These are phyloP conservation scores for Simmondsia chinensis DNA, from an alignment of 148 eudicot genomes.

Conservation along the genomic window DNA sequence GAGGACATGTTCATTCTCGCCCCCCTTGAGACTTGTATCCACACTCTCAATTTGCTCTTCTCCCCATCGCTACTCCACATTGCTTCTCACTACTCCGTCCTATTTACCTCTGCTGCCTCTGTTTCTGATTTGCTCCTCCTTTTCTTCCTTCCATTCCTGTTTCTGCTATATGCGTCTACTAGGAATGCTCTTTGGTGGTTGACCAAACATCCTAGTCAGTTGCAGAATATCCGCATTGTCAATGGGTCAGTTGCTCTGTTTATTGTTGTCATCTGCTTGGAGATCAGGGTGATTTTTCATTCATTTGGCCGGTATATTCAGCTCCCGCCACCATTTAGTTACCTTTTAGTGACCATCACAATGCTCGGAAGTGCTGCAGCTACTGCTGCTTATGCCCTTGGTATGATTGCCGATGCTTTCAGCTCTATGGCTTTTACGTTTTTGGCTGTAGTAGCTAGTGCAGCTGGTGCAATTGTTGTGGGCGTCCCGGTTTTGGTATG, in stretches of 20 bases:
- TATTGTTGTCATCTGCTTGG: slow-evolving; percentile 67
- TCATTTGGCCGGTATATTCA: slow-evolving; percentile 89
- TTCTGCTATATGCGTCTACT: slow-evolving; percentile 77
- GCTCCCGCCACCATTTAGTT: slow-evolving; percentile 77
- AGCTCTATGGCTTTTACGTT: slow-evolving; percentile 56
- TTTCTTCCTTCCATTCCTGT: slow-evolving; percentile 74
- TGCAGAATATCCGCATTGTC: slow-evolving; percentile 50
- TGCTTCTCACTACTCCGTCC: slow-evolving; percentile 47
- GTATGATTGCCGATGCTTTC: slow-evolving; percentile 64
- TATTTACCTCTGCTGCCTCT: slow-evolving; percentile 55
- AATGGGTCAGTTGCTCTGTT: slow-evolving; percentile 78
- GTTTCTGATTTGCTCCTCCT: slow-evolving; percentile 62
- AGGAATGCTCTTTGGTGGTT: slow-evolving; percentile 92
- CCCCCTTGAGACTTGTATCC: slow-evolving; percentile 74
- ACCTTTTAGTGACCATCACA: slow-evolving; percentile 61
- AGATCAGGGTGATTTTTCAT: slow-evolving; percentile 82
- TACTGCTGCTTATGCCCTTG: slow-evolving; percentile 68
- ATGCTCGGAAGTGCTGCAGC: slow-evolving; percentile 96
- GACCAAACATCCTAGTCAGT: slow-evolving; percentile 46
- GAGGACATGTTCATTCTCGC: slow-evolving; percentile 55
- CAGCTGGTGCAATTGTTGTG: slow-evolving; percentile 81
- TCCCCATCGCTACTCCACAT: slow-evolving; percentile 64
- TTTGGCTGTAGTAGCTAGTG: slow-evolving; percentile 66
- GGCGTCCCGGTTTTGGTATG: slow-evolving; percentile 90
- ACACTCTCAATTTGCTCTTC: slow-evolving; percentile 53